Evolutionary conservation across 163 green algal species (phyloP).

Genomic region (Chlamydomonas reinhardtii): DNA sequence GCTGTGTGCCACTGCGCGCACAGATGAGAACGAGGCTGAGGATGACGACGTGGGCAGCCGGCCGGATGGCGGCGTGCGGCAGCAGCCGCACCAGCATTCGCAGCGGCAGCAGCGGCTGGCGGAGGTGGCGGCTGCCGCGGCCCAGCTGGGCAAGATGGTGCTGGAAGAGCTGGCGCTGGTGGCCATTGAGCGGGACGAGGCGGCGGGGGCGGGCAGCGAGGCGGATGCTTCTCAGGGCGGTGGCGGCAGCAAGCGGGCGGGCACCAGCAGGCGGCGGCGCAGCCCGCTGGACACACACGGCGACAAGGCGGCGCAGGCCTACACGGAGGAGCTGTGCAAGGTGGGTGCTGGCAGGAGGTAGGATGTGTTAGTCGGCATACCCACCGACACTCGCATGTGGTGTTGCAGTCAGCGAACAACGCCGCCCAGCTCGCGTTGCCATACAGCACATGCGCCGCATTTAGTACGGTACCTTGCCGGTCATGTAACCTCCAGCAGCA

Average conservation of each 20-base stretch:
- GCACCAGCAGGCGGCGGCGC: too few relatives aligned
- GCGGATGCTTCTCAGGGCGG: too few relatives aligned
- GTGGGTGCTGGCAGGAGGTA: neutral
- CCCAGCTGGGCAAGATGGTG: conserved; percentile 26
- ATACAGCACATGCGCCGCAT: too few relatives aligned
- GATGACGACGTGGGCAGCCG: neutral
- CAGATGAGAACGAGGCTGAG: neutral
- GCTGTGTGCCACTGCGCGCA: neutral
- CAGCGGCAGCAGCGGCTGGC: neutral
- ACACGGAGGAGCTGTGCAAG: conserved; percentile 37
- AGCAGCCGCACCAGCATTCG: neutral
- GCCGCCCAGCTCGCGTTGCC: too few relatives aligned
- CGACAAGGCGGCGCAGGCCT: conserved; percentile 16
- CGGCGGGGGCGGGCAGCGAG: neutral
- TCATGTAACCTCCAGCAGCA: too few relatives aligned
- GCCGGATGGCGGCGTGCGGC: neutral
- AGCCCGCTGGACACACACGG: conserved; percentile 1
- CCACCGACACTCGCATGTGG: too few relatives aligned
- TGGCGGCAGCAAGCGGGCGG: too few relatives aligned
- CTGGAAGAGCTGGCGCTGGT: conserved; percentile 28
- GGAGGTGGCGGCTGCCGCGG: neutral
- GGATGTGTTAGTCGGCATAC: neutral
- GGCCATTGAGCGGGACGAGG: too few relatives aligned
- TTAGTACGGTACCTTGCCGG: too few relatives aligned
- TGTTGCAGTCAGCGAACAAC: too few relatives aligned